These are phyloP conservation scores for Aspergillus ellipticus DNA, from an alignment of 495 filamentous ascomycete species.

Conservation along the genomic window DNA sequence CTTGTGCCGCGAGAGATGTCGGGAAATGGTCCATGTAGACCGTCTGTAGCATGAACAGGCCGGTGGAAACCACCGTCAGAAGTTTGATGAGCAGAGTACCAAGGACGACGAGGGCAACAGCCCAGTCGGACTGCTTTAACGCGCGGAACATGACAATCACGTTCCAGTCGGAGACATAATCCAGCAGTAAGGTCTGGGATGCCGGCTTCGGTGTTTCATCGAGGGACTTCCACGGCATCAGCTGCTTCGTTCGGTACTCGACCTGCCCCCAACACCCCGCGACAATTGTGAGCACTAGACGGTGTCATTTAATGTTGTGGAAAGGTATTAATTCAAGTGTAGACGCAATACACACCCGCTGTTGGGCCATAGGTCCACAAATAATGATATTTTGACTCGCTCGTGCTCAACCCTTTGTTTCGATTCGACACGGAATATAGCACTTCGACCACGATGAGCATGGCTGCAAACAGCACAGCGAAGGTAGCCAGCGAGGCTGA, in stretches of 20 bases:
- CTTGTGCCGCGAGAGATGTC: background rate
- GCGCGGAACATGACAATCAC: conserved; percentile 6
- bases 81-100: conserved; percentile 10
- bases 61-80: conserved; percentile 14
- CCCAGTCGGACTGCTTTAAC: background rate
- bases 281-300: conserved; percentile 7
- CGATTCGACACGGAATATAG: background rate
- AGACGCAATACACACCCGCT: background rate
- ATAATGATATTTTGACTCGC: background rate
- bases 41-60: conserved; percentile 12
- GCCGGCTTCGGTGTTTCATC: conserved; percentile 1
- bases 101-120: conserved; percentile 6
- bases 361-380: conserved; percentile 15
- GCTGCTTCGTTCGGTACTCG: conserved; percentile 9
- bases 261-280: conserved; percentile 11
- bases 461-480: background rate
- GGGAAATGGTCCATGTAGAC: background rate
- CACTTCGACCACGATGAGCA: conserved; percentile 1
- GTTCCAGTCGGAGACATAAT: conserved; percentile 16
- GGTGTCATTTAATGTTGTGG: too few species aligned
- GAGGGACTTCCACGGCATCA: conserved; percentile 15
- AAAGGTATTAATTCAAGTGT: background rate
- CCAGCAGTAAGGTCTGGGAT: conserved; percentile 14
- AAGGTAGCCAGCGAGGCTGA: background rate
- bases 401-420: conserved; percentile 5